Percentiles rank a stretch among this genome's conserved stretches.
Conservation (phyloP, 495 filamentous ascomycete species). For the Hypoxylon fragiforme region DNA sequence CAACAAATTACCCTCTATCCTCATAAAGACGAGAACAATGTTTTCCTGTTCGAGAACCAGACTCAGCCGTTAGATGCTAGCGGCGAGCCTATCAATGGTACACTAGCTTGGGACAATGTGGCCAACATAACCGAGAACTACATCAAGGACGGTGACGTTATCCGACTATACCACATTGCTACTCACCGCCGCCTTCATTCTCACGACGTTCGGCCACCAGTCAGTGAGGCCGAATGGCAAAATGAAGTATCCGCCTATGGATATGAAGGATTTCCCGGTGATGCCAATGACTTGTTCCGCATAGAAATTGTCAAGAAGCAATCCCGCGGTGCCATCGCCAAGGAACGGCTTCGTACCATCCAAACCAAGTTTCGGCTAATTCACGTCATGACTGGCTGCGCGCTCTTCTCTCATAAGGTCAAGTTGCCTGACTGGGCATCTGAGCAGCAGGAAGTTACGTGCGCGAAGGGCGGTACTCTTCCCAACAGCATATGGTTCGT, state of each 20-base stretch:
- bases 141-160: constrained; percentile 76
- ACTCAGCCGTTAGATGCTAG: constrained; percentile 82
- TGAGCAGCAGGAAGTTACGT: constrained; percentile 98
- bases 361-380: constrained; percentile 95
- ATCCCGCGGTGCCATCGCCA: constrained; percentile 78
- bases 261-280: constrained; percentile 93
- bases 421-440: constrained; percentile 97
- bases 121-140: constrained; percentile 58
- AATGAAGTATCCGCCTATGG: constrained; percentile 98
- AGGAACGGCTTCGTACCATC: constrained; percentile 87
- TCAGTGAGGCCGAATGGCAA: constrained; percentile 97
- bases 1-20: constrained; percentile 98
- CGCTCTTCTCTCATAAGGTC: constrained; percentile 96
- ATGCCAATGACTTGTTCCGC: constrained; percentile 94
- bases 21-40: constrained; percentile 98
- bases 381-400: constrained; percentile 96
- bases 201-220: constrained; percentile 94
- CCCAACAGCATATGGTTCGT: constrained; percentile 98
- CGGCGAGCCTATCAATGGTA: constrained; percentile 75
- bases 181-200: constrained; percentile 92
- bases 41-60: constrained; percentile 91
- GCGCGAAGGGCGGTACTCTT: constrained; percentile 86
- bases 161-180: constrained; percentile 79
- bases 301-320: constrained; percentile 91
- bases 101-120: constrained; percentile 78